phyloP scores from a whole-genome alignment of 2,329 filamentous ascomycete genomes.

The Exophiala viscosa region DNA sequence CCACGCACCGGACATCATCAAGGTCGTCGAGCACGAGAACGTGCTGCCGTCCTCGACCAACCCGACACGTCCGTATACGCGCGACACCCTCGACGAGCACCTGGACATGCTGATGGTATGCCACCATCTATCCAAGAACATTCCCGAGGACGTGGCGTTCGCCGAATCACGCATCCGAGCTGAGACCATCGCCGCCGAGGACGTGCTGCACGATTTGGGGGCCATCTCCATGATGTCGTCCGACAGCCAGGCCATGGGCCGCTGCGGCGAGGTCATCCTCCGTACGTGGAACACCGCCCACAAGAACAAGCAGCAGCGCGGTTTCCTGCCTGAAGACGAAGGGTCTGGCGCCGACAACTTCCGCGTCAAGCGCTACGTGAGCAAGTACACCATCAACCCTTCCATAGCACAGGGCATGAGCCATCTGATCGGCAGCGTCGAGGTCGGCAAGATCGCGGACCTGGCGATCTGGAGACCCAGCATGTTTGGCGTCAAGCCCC shows the following conservation, averaged over 20 bases:
- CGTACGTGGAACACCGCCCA: constrained; percentile 96
- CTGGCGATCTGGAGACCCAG: constrained; percentile 81
- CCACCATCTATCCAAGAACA: constrained; percentile 87
- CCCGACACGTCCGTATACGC: constrained; percentile 83
- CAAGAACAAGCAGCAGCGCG: constrained; percentile 90
- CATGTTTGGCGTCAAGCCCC: constrained; percentile 84
- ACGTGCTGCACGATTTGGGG: constrained; percentile 89
- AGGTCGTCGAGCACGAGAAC: constrained; percentile 81
- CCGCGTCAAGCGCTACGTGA: constrained; percentile 85
- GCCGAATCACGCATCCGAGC: constrained; percentile 91
- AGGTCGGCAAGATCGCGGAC: constrained; percentile 86
- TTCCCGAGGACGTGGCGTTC: constrained; percentile 92
- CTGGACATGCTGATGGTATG: constrained; percentile 99
- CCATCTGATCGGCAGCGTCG: constrained; percentile 80
- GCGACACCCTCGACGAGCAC: constrained; percentile 92
- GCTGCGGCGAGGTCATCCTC: constrained; percentile 87
- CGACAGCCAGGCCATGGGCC: constrained; percentile 94
- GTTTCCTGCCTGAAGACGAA: constrained; percentile 70
- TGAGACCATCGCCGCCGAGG: constrained; percentile 94
- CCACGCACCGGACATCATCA: constrained; percentile 94
- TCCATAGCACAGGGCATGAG: constrained; percentile 86
- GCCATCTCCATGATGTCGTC: constrained; percentile 98
- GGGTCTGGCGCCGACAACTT: constrained; percentile 82
- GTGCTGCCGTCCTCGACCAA: constrained; percentile 90
- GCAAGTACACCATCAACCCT: constrained; percentile 95